Base-by-base conservation (phyloP, 108 stramenopile genomes). In the Mayamaea pseudoterrestris region DNA sequence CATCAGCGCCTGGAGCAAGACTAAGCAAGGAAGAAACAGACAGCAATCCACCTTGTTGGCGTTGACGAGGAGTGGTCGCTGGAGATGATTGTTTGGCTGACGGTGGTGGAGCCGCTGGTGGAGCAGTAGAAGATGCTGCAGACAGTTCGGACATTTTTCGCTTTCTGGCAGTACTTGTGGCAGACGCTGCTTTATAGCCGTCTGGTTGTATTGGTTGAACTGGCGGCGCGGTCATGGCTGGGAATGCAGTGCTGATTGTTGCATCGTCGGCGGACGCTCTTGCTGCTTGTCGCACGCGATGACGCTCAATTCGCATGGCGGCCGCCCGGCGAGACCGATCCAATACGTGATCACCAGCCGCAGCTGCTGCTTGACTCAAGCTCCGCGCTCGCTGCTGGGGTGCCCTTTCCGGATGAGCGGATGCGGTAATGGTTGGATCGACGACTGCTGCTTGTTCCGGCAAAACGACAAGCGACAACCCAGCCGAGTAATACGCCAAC, bases 281-380 rank as follows among this genome's bases (percentile, higher is more conserved):
- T 21, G 23, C 35, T 24, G 35, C 40, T 36, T 53, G 61, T 35
- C 31, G 28, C 32, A 55, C 41, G 11, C 51, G 41, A 3, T 58
- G 31, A 1, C 73, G 65, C 36, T 74, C 68, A 20, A n/a, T 16
- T 37, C 36, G 36, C 20, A 51, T 12, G 35, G 34, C 34, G 2
- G 27, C 44, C 14, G 61, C 65, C 47, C 67, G 61, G 50, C 80
- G 66, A 2, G 75, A 60, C 24, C 78, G 65, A 36, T 86, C 84
- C 43, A 86, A 69, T 50, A 86, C 62, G 21, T 55, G 57, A 49
- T 81, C 75, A 2, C 75, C 78, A 2, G 84, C 68, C 23, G 77
- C 60, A 7, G 78, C 78, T 23, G 77, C 72, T 5, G 84, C 77
- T 14, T 57, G 53, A 55, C 70, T 82, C 20, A 86, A 72, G 16